Evolutionary conservation across 2,329 filamentous ascomycete genomes (phyloP), one percentile per base, ranked within the genome.

Genomic region (Exophiala sp.): DNA sequence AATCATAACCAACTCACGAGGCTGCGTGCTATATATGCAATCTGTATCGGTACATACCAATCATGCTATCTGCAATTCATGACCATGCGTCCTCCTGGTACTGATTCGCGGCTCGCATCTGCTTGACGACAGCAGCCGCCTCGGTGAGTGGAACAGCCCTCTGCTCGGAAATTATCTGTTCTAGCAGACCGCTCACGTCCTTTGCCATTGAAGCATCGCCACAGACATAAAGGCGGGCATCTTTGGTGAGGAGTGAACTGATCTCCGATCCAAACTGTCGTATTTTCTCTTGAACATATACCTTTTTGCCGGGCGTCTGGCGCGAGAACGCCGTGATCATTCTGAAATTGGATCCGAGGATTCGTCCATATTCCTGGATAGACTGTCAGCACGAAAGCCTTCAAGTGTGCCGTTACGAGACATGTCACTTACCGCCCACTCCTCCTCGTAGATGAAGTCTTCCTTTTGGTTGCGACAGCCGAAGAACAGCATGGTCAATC

Each of bases 401-500:
- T n/a, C n/a, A n/a, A n/a, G n/a, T n/a, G n/a, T n/a, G n/a, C n/a
- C n/a, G n/a, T n/a, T n/a, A n/a, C n/a, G n/a, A n/a, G n/a, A 27
- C 24, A 27, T 27, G 10, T 27, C 24, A 27, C 24, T 27, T 10
- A 27, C n/a, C 35, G 46, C 29, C 43, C 35, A 52, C 18, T 47
- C 48, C 3, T 62, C 60, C 1, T 56, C 45, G 44, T 70, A 70
- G 29, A 68, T 63, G 34, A 59, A 72, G 40, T 73, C 69, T 35
- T 68, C 61, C 0, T 65, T 56, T 0, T 59, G 60, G 1, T 61
- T 60, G 2, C 70, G 62, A 55, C 69, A 73, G 14, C 71, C 72
- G 46, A 67, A 72, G 60, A 72, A 70, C 1, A 73, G 66, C 11
- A 70, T 46, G 45, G 67, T 70, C 2, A 60, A 55, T 0, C 70